Evolutionary conservation across 1,139 yeast genomes (phyloP).

Genomic region (Sugiyamaella paludigena): DNA sequence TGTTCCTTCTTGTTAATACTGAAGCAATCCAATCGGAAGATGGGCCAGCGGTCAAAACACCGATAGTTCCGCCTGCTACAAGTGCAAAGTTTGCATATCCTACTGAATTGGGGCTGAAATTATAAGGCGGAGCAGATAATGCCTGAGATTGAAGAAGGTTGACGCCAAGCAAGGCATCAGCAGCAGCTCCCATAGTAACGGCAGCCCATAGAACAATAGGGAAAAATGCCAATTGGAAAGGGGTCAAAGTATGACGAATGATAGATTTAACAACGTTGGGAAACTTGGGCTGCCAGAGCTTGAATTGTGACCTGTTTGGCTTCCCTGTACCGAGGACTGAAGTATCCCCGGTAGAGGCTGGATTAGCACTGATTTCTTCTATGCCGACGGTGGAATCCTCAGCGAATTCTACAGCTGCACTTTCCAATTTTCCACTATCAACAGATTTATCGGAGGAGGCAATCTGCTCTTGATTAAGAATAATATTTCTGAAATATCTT

Average conservation of each 20-base stretch:
- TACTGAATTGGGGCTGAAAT: constrained; percentile 3
- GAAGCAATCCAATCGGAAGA: constrained; percentile 10
- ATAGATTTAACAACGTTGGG: neutral
- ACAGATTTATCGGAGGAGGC: neutral
- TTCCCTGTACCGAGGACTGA: constrained; percentile 5
- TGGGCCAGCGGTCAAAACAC: constrained; percentile 14
- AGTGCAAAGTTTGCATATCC: constrained; percentile 8
- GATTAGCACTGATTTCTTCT: neutral
- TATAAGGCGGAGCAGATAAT: constrained; percentile 1
- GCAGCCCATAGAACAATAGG: constrained; percentile 7
- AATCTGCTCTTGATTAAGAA: neutral
- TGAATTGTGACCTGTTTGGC: constrained; percentile 1
- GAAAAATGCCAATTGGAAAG: neutral
- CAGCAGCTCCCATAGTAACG: constrained; percentile 6
- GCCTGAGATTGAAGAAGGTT: neutral
- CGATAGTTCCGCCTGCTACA: constrained; percentile 10
- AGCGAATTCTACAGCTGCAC: neutral
- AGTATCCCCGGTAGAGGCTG: constrained; percentile 3
- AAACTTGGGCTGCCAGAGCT: neutral
- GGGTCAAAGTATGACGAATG: neutral
- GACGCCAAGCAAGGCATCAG: constrained; percentile 2
- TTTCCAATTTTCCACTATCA: neutral
- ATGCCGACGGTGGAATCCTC: neutral
- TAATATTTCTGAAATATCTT: constrained; percentile 1
- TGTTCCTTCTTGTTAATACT: constrained; percentile 4